Conservation (phyloP, 192 early-diverging fungal genomes). For the Diversispora epigaea region DNA sequence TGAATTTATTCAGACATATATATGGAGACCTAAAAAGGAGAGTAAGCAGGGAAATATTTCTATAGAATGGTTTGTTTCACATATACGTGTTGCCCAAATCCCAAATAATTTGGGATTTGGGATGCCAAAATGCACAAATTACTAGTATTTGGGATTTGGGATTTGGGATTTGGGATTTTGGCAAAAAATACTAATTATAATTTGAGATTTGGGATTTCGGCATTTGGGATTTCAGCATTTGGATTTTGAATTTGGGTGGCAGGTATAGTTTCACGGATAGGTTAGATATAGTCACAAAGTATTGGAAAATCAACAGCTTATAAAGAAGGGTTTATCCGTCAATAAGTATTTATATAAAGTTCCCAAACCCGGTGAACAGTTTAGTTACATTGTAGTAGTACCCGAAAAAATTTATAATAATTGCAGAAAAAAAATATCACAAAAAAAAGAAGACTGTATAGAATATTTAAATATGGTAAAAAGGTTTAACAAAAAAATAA, state of each 20-base stretch:
- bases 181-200: too few relatives aligned
- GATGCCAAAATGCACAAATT: too few relatives aligned
- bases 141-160: too few relatives aligned
- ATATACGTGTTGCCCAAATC: too few relatives aligned
- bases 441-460: slow-evolving; percentile 5
- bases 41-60: not conserved
- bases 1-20: slow-evolving; percentile 9
- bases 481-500: too few relatives aligned
- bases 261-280: not conserved
- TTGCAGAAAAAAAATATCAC: slow-evolving; percentile 3
- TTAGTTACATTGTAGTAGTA: slow-evolving; percentile 9
- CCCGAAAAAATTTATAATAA: slow-evolving; percentile 3
- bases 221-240: too few relatives aligned
- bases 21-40: slow-evolving; percentile 7
- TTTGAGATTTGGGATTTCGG: too few relatives aligned
- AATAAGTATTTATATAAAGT: not conserved
- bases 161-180: too few relatives aligned
- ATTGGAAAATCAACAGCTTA: slow-evolving; percentile 14
- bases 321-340: slow-evolving; percentile 2
- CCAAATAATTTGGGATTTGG: too few relatives aligned
- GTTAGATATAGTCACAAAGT: not conserved
- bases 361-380: not conserved
- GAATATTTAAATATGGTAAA: not conserved
- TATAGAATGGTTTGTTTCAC: slow-evolving; percentile 8
- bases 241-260: too few relatives aligned